Evolutionary conservation across 208 protist genomes (phyloP), one percentile per base, ranked within the genome.

Genomic region (Acanthamoeba lugdunensis): DNA sequence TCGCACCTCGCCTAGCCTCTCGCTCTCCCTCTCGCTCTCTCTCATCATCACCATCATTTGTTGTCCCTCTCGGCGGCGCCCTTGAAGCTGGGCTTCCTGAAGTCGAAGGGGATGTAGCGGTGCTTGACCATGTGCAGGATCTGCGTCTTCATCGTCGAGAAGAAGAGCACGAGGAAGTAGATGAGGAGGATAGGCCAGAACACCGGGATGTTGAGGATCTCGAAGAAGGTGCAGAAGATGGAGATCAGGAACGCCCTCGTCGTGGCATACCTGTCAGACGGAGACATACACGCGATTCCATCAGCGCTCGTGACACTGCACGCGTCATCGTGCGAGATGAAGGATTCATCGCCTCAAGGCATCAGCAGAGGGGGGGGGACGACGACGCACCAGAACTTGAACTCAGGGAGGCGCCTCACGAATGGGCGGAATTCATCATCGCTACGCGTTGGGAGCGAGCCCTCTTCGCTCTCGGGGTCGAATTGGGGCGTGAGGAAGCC

Each of bases 141-240:
- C 69, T 98, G 98, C 21, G 95, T 96, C 77, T 98, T 98, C 97
- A 99, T 98, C 63, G 99, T 98, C 23, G 98, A 94, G 18, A 93
- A 87, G 65, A 98, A 98, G 23, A 99, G 96, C 8, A 98, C 65
- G 50, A 99, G 94, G 94, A 99, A 99, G 95, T 99, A 99, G 18
- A 99, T 65, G 9, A 99, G 94, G 25, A 99, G 94, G 90, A 99
- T 99, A n/a, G 98, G 99, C 98, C 98, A 99, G 94, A 98, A 99
- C 2, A 99, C 98, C 21, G 99, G 98, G 56, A 99, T 98, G 95
- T 99, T 97, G 2, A 99, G 97, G 45, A 99, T 95, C 58, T 93
- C 61, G 84, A 99, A 98, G 84, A 99, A 97, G 6, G 98, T 99
- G 30, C 98, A 96, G 13, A 98, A 95, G 7, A 99, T 90, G 67